phyloP scores from a whole-genome alignment of 768 basidiomycete species.

The Boletus vermiculosoides region DNA sequence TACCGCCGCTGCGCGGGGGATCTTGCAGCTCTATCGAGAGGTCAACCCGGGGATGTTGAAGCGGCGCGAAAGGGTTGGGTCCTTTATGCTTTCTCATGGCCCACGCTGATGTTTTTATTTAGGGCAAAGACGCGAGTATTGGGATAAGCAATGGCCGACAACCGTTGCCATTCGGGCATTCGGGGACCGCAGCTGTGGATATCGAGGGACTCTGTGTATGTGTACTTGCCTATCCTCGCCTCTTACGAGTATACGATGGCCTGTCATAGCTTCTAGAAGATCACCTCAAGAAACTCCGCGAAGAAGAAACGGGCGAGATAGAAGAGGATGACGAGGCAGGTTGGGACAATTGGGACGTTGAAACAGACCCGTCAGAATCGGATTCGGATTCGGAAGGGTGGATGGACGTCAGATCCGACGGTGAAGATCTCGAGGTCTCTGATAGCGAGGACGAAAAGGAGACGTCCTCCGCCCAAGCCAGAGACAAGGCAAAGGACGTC shows the following conservation, averaged over 20 bases:
- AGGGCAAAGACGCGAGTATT: conserved; percentile 93
- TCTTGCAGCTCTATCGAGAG: conserved; percentile 91
- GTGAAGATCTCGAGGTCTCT: conserved; percentile 67
- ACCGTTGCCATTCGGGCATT: conserved; percentile 82
- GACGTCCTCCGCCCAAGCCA: conserved; percentile 1
- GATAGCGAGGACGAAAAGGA: conserved; percentile 79
- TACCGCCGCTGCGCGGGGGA: conserved; percentile 80
- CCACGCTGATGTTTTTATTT: conserved; percentile 2
- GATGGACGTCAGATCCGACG: conserved; percentile 76
- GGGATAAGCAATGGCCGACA: conserved; percentile 59
- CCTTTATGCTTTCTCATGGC: not conserved
- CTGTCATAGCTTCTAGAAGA: conserved; percentile 75
- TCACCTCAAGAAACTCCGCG: conserved; percentile 70
- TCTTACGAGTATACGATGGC: not conserved
- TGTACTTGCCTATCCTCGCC: conserved; percentile 3
- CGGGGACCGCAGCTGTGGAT: conserved; percentile 67
- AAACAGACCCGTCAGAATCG: conserved; percentile 62
- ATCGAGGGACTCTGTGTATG: conserved; percentile 88
- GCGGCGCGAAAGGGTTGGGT: conserved; percentile 73
- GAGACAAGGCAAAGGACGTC: conserved; percentile 3
- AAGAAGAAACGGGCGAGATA: conserved; percentile 54
- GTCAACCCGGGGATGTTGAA: conserved; percentile 94
- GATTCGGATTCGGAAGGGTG: conserved; percentile 67
- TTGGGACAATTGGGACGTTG: conserved; percentile 90
- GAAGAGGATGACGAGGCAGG: conserved; percentile 66